phyloP scores from a whole-genome alignment of 192 early-diverging fungal species.

The Glomus cerebriforme region DNA sequence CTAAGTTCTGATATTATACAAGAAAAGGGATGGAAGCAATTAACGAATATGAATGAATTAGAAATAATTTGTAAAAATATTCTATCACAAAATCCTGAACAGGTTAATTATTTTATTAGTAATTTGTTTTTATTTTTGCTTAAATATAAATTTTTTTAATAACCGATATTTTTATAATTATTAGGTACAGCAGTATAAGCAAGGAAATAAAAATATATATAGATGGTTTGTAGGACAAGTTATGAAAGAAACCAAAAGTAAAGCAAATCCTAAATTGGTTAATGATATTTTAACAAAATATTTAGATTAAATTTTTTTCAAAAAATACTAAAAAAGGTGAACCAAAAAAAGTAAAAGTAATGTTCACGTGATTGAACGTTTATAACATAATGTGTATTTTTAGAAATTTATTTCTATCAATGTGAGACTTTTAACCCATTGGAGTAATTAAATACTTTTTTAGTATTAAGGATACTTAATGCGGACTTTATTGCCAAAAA shows the following conservation, averaged over 20 bases:
- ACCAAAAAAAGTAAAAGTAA: too few species aligned
- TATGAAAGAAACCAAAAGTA: constrained; percentile 78
- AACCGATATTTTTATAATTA: constrained; percentile 19
- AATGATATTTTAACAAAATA: constrained; percentile 56
- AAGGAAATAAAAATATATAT: constrained; percentile 66
- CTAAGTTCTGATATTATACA: constrained; percentile 58
- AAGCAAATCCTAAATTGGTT: constrained; percentile 72
- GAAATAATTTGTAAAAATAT: constrained; percentile 48
- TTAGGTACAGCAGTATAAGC: constrained; percentile 62
- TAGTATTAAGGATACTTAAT: too few species aligned
- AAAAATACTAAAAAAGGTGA: too few species aligned
- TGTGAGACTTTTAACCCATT: too few species aligned
- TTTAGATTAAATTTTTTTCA: not conserved
- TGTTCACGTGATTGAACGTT: too few species aligned
- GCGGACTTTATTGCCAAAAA: too few species aligned
- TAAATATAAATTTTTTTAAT: not conserved
- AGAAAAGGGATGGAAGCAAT: constrained; percentile 61
- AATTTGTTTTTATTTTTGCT: not conserved
- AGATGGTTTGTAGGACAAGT: constrained; percentile 85
- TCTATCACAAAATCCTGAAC: constrained; percentile 44
- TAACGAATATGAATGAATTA: constrained; percentile 48
- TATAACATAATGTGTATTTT: too few species aligned
- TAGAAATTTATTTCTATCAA: too few species aligned
- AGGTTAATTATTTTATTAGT: constrained; percentile 36
- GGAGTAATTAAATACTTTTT: too few species aligned